A percentile compares a stretch with the other conserved stretches of the same genome.
These are phyloP conservation scores for Cyberlindnera euphorbiiphila DNA, from an alignment of 805 yeast genomes.

Conservation along the genomic window DNA sequence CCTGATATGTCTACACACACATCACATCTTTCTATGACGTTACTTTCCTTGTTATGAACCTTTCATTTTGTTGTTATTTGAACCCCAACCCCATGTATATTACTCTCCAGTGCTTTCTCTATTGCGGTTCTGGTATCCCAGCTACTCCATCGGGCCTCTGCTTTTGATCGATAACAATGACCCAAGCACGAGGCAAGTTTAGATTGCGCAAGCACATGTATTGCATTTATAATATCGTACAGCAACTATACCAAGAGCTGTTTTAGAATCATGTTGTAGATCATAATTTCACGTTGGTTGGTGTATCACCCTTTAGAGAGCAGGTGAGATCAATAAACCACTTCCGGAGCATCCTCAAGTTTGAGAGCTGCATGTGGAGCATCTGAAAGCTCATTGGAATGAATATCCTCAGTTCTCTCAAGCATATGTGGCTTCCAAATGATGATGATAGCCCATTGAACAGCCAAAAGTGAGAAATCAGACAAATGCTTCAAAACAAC, in stretches of 20 bases:
- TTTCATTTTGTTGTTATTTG: conserved; percentile 1
- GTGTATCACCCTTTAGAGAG: too few species aligned
- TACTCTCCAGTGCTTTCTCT: conserved; percentile 1
- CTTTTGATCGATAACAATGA: neutral
- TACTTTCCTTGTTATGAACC: conserved; percentile 4
- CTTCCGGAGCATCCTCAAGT: conserved; percentile 2
- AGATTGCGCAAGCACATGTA: conserved; percentile 3
- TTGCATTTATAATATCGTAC: conserved; percentile 13
- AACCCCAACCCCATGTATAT: conserved; percentile 2
- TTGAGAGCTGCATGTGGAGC: conserved; percentile 6
- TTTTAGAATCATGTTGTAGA: too few species aligned
- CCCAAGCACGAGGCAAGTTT: neutral
- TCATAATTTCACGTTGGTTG: too few species aligned
- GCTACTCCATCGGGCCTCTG: too few species aligned
- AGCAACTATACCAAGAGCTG: neutral
- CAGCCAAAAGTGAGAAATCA: conserved; percentile 13
- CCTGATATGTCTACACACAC: neutral
- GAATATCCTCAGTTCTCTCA: conserved; percentile 15
- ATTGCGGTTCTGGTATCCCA: neutral
- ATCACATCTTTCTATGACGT: conserved; percentile 1
- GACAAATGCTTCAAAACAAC: conserved; percentile 13
- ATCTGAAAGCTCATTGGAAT: conserved; percentile 12
- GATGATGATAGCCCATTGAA: conserved; percentile 13
- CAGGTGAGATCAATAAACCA: too few species aligned
- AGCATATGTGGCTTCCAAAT: conserved; percentile 16